Evolutionary conservation across 2,329 filamentous ascomycete species (phyloP).

Genomic region (Alternaria gaisen): DNA sequence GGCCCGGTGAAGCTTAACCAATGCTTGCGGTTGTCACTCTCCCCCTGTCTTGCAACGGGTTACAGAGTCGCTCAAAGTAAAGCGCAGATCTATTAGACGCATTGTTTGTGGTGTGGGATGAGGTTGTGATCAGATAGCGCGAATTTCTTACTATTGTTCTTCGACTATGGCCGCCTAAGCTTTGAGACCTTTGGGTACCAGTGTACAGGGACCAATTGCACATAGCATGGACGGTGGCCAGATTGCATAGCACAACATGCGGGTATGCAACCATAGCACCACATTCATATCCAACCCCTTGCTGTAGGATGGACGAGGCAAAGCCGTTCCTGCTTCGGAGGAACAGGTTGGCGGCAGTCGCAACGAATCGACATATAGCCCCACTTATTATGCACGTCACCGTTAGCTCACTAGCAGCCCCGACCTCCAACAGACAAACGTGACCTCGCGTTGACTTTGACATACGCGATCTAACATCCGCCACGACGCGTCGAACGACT

Average conservation of each 20-base stretch:
- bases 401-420: constrained; percentile 5
- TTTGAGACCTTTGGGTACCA: constrained; percentile 24
- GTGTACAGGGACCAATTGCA: constrained; percentile 2
- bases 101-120: constrained; percentile 23
- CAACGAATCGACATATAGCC: constrained; percentile 2
- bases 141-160: constrained; percentile 50
- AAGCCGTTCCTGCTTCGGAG: background rate
- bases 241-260: background rate
- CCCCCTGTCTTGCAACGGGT: constrained; percentile 26
- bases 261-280: background rate
- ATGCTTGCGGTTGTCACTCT: constrained; percentile 4
- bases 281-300: background rate
- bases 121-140: constrained; percentile 21
- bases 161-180: constrained; percentile 20
- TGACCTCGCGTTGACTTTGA: constrained; percentile 26
- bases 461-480: constrained; percentile 5
- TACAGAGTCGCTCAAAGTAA: constrained; percentile 1
- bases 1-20: constrained; percentile 16
- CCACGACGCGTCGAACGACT: constrained; percentile 28
- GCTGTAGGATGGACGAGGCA: background rate
- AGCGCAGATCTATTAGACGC: constrained; percentile 5
- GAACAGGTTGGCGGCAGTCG: background rate
- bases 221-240: background rate
- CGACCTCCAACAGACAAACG: constrained; percentile 11
- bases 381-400: constrained; percentile 25